Evolutionary conservation across 345 rosid genomes (phyloP).

Genomic region (Odontarrhena argentea): DNA sequence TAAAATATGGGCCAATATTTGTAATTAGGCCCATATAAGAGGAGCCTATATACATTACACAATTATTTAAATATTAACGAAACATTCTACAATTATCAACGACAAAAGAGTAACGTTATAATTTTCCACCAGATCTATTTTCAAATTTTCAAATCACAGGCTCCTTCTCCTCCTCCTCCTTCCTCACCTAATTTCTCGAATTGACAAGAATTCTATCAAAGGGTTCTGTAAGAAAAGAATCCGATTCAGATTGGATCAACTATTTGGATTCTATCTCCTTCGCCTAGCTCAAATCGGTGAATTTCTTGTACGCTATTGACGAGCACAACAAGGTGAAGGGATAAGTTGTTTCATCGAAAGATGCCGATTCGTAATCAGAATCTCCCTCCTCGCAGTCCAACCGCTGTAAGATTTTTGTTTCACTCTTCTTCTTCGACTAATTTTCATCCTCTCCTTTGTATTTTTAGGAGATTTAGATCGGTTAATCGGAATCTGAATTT

Average conservation of each 20-base stretch:
- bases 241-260: background rate
- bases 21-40: conserved; percentile 19
- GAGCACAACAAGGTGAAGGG: background rate
- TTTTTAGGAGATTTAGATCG: background rate
- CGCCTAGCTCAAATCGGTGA: conserved; percentile 1
- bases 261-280: background rate
- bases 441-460: background rate
- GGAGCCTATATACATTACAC: background rate
- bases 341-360: conserved; percentile 1
- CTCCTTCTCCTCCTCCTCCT: conserved; percentile 31
- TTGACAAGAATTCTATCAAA: background rate
- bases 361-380: conserved; percentile 39
- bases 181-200: conserved; percentile 18
- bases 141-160: conserved; percentile 37
- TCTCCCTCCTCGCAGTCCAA: conserved; percentile 35
- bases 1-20: background rate
- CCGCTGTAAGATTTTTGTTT: conserved; percentile 20
- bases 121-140: conserved; percentile 30
- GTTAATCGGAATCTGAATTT: background rate
- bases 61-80: background rate
- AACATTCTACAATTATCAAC: background rate
- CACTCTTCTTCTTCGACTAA: background rate
- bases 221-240: conserved; percentile 4
- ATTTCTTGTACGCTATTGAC: background rate
- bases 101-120: conserved; percentile 36